phyloP scores from a whole-genome alignment of 208 protist species.

The Angomonas deanei region DNA sequence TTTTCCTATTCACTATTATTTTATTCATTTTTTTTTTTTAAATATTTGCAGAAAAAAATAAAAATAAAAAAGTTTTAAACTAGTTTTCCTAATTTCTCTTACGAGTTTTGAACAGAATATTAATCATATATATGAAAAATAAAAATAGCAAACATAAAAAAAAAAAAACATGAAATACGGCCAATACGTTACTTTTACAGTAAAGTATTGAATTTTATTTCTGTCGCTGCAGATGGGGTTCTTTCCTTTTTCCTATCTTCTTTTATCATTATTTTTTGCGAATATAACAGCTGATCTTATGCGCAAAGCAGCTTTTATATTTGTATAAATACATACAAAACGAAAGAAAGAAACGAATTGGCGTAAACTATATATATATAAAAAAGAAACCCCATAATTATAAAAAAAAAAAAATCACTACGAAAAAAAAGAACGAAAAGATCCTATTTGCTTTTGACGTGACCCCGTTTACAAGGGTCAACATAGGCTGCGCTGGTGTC shows the following conservation, averaged over 20 bases:
- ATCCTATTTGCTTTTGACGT: background rate
- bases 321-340: slow-evolving; percentile 3
- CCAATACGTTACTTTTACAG: too few species aligned
- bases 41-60: too few species aligned
- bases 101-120: background rate
- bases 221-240: too few species aligned
- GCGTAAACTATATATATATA: too few species aligned
- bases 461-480: too few species aligned
- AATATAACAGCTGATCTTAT: background rate
- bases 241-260: background rate
- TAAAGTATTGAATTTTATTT: too few species aligned
- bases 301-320: background rate
- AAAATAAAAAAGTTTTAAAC: background rate
- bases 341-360: slow-evolving; percentile 11
- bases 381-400: background rate
- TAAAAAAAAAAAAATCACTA: background rate
- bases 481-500: too few species aligned
- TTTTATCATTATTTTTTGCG: background rate
- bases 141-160: background rate
- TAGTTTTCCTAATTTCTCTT: background rate
- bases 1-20: background rate
- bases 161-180: background rate
- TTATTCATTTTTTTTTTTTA: background rate
- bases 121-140: background rate
- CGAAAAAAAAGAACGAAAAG: background rate